Conservation (phyloP, 1,284 basidiomycete species). For the Paramarasmius palmivorus region DNA sequence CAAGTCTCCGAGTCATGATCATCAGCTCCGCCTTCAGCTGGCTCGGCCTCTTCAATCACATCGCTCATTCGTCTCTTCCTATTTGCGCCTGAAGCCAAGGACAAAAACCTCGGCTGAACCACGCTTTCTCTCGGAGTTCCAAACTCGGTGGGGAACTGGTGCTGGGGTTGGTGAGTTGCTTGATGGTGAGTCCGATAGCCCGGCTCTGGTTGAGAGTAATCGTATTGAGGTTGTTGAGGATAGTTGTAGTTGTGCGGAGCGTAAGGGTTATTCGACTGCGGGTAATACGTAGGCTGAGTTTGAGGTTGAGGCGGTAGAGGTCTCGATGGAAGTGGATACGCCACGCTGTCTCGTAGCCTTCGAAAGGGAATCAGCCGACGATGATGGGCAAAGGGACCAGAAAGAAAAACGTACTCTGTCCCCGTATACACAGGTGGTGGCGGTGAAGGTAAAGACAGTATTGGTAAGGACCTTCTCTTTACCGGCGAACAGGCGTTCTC, state of each 20-base stretch:
- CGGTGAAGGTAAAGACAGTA: constrained; percentile 7
- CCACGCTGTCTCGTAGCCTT: constrained; percentile 16
- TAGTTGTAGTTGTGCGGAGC: constrained; percentile 7
- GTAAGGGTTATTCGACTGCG: constrained; percentile 19
- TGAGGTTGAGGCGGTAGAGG: constrained; percentile 9
- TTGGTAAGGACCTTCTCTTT: constrained; percentile 3
- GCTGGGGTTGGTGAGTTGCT: constrained; percentile 2
- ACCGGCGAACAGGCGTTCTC: constrained; percentile 8
- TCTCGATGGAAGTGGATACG: constrained; percentile 20
- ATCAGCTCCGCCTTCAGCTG: too few species aligned
- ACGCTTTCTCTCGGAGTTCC: constrained; percentile 24
- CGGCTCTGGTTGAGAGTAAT: neutral
- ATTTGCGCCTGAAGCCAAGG: constrained; percentile 19
- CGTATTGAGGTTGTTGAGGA: neutral
- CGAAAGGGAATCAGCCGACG: constrained; percentile 5
- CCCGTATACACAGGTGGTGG: constrained; percentile 4
- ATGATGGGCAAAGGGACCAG: constrained; percentile 13
- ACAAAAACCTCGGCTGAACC: constrained; percentile 22
- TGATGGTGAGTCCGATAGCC: constrained; percentile 1
- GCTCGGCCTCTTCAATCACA: neutral
- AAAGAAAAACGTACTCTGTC: neutral
- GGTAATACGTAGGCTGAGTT: constrained; percentile 4
- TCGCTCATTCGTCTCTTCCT: constrained; percentile 2
- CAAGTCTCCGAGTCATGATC: too few species aligned
- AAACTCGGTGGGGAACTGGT: constrained; percentile 25